phyloP scores from a whole-genome alignment of 148 eudicot genomes.

The Vaccinium myrtillus region DNA sequence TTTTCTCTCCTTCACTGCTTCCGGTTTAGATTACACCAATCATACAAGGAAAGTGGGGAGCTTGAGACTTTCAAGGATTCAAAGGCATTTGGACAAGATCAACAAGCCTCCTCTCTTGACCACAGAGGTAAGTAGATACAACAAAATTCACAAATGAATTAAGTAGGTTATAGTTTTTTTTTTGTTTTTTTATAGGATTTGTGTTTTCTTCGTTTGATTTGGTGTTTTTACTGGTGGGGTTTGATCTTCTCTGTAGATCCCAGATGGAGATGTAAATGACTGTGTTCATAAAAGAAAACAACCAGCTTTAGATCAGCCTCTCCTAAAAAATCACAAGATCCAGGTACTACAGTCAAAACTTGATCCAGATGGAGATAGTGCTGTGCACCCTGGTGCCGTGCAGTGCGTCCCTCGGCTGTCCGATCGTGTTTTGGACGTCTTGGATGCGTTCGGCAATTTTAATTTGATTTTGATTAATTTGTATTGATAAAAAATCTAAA shows the following conservation, averaged over 20 bases:
- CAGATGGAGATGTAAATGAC: slow-evolving; percentile 94
- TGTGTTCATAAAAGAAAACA: slow-evolving; percentile 81
- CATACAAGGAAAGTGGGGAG: slow-evolving; percentile 62
- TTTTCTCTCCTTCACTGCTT: slow-evolving; percentile 17
- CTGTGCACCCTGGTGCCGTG: no score
- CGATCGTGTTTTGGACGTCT: no score
- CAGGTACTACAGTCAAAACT: slow-evolving; percentile 51
- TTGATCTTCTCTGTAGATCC: slow-evolving; percentile 50
- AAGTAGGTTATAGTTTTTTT: neutral
- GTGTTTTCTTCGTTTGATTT: neutral
- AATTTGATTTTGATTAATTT: no score
- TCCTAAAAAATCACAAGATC: slow-evolving; percentile 93
- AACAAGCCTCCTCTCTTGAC: slow-evolving; percentile 74
- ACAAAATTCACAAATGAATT: neutral
- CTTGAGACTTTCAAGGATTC: slow-evolving; percentile 79
- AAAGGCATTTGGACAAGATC: slow-evolving; percentile 66
- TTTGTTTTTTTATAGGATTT: neutral
- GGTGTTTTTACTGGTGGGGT: no score
- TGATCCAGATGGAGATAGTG: no score
- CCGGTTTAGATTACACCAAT: slow-evolving; percentile 57
- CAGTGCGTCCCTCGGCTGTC: no score
- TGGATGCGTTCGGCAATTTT: no score
- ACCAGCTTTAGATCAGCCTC: slow-evolving; percentile 95
- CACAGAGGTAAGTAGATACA: slow-evolving; percentile 55
- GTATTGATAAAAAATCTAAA: no score